Base-by-base conservation (phyloP, 1,284 basidiomycete genomes). In the Phenoliferia sp. region DNA sequence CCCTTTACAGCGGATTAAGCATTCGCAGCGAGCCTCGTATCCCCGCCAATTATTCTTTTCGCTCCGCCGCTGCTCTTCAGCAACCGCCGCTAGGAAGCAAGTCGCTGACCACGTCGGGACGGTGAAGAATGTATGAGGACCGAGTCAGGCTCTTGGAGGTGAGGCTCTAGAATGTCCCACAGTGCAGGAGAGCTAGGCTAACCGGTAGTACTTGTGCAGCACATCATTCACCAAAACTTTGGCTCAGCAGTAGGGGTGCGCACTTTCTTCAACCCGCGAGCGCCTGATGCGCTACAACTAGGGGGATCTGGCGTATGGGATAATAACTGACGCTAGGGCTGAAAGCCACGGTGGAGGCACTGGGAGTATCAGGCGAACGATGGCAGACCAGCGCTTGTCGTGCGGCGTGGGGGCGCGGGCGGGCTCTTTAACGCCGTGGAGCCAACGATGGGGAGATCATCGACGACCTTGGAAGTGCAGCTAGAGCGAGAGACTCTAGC, bases 211-310 rank as follows among this genome's bases (percentile, higher is more conserved):
- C 9, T 16, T 31, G 3, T 32, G 55, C 12, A 84, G 69, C 86
- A 90, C 77, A 87, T 92, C 68, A 83, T 92, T 64, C 82, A 85
- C 70, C 84, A 87, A 31, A 88, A 92, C 71, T 93, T 94, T 78
- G 92, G 92, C 4, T 84, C 86, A 36, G 81, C 90, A 62, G 87
- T 87, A 54, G 86, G 88, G 65, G 90, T 92, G 76, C 80, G 87
- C 71, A 0, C 31, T 34, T 34, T 34, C 7, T 52, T 44, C 32
- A n/a, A n/a, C n/a, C n/a, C n/a, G n/a, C n/a, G n/a, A n/a, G n/a
- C n/a, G n/a, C n/a, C n/a, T n/a, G n/a, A n/a, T n/a, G n/a, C n/a
- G n/a, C n/a, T n/a, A n/a, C n/a, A n/a, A n/a, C n/a, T n/a, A n/a
- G n/a, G n/a, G n/a, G n/a, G n/a, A n/a, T 52, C 3, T 22, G 22